These are phyloP conservation scores for Hura crepitans DNA, from an alignment of 441 rosid species.

Conservation along the genomic window DNA sequence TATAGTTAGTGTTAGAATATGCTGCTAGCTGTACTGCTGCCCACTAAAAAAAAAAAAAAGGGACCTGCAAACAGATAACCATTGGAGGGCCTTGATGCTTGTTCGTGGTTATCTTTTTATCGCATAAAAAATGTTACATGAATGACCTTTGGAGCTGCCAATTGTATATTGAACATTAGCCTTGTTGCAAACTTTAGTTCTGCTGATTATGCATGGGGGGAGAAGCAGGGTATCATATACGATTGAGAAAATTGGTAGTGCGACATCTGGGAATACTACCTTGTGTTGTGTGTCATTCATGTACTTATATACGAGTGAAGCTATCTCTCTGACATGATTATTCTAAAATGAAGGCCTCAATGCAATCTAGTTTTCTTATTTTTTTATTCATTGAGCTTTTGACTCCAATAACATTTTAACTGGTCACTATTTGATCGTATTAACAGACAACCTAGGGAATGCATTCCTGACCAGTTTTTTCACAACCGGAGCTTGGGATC, in stretches of 20 bases:
- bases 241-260: background rate
- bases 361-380: background rate
- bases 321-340: background rate
- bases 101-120: too few species aligned
- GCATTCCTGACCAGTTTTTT: conserved; percentile 66
- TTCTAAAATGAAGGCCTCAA: background rate
- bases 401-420: background rate
- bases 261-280: background rate
- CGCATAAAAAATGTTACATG: background rate
- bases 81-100: too few species aligned
- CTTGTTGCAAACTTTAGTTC: background rate
- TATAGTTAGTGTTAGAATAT: too few species aligned
- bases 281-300: background rate
- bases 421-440: conserved; percentile 22
- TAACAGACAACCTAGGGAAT: conserved; percentile 69
- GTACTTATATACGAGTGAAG: background rate
- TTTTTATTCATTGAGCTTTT: conserved; percentile 6
- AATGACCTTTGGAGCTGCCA: background rate
- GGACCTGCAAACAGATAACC: too few species aligned
- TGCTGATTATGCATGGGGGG: background rate
- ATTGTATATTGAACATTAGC: background rate
- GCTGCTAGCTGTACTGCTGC: too few species aligned
- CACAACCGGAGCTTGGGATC: conserved; percentile 67
- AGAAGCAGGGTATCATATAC: background rate
- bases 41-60: too few species aligned